These are phyloP conservation scores for Podila clonocystis DNA, from an alignment of 192 early-diverging fungal species.

Conservation along the genomic window DNA sequence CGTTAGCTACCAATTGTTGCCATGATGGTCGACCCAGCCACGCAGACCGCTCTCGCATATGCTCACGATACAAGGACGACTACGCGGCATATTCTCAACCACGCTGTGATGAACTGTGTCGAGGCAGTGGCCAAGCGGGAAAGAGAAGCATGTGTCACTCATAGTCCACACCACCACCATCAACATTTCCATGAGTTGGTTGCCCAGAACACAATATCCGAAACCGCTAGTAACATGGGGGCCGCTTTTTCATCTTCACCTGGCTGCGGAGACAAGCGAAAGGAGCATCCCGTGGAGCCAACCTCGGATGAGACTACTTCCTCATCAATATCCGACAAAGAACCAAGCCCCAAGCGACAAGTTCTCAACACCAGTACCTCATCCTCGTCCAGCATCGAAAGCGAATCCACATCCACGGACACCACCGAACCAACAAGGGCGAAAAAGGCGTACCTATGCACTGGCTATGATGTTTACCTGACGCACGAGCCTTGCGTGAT, in stretches of 20 bases:
- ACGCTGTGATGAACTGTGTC: slow-evolving; percentile 86
- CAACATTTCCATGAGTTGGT: neutral
- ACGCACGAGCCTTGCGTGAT: slow-evolving; percentile 90
- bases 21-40: slow-evolving; percentile 65
- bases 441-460: slow-evolving; percentile 78
- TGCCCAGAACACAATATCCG: neutral
- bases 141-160: slow-evolving; percentile 15
- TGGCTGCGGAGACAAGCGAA: slow-evolving; percentile 35
- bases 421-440: neutral
- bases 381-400: too few species aligned
- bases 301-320: neutral
- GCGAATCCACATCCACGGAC: too few species aligned
- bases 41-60: slow-evolving; percentile 57
- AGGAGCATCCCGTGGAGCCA: slow-evolving; percentile 12
- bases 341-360: slow-evolving; percentile 23
- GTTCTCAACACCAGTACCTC: neutral
- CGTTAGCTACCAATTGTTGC: slow-evolving; percentile 59
- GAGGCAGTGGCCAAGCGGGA: slow-evolving; percentile 69
- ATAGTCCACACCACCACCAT: slow-evolving; percentile 10
- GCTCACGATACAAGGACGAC: slow-evolving; percentile 57
- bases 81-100: slow-evolving; percentile 71
- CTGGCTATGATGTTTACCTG: slow-evolving; percentile 83
- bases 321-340: slow-evolving; percentile 14
- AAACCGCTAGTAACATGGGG: neutral
- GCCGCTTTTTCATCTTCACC: neutral